A percentile compares a stretch with the other conserved stretches of the same genome.
Evolutionary conservation across 176 grass and related monocot species (phyloP).

Genomic region (Tillandsia fasciculata): DNA sequence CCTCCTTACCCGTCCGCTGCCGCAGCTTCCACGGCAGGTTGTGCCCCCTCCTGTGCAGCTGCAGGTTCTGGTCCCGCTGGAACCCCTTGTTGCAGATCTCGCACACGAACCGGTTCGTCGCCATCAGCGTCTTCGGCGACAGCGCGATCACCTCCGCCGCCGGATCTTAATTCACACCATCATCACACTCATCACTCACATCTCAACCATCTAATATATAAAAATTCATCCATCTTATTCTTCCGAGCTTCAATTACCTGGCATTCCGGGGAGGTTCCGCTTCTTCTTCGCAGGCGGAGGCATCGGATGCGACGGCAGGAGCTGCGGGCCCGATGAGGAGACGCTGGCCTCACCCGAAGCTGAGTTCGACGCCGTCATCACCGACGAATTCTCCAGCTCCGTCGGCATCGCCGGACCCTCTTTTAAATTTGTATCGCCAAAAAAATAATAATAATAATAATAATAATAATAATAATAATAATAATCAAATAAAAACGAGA

Average conservation of each 20-base stretch:
- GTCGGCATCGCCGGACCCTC: slow-evolving; percentile 30
- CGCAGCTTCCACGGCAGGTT: slow-evolving; percentile 98
- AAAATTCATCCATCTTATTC: background rate
- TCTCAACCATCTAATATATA: background rate
- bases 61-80: slow-evolving; percentile 97
- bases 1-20: slow-evolving; percentile 77
- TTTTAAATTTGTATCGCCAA: background rate
- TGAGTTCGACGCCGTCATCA: slow-evolving; percentile 40
- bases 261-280: slow-evolving; percentile 94
- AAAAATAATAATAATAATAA: background rate
- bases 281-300: slow-evolving; percentile 71
- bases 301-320: slow-evolving; percentile 9
- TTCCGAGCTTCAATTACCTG: slow-evolving; percentile 44
- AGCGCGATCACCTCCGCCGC: slow-evolving; percentile 93
- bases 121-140: slow-evolving; percentile 87
- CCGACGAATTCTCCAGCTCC: slow-evolving; percentile 60
- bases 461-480: background rate
- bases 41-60: slow-evolving; percentile 88
- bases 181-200: background rate
- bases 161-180: slow-evolving; percentile 52
- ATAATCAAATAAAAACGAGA: background rate
- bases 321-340: slow-evolving; percentile 53
- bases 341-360: slow-evolving; percentile 39
- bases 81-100: slow-evolving; percentile 99
- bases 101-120: slow-evolving; percentile 95